Evolutionary conservation across 2,329 filamentous ascomycete species (phyloP).

Genomic region (Neopestalotiopsis sp.): DNA sequence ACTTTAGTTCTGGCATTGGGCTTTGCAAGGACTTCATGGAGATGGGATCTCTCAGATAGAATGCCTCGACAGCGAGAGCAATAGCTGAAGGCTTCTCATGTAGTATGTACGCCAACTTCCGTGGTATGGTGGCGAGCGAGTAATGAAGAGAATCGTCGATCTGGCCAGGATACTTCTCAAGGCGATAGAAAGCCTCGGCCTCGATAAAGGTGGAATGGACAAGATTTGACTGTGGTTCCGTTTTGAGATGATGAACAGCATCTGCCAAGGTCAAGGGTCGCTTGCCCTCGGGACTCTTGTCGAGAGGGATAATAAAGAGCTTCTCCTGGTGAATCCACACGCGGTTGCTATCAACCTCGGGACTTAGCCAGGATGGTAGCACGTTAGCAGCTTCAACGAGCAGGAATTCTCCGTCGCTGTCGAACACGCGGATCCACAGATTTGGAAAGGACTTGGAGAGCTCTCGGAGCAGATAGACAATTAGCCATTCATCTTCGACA

Average conservation of each 20-base stretch:
- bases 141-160: constrained; percentile 79
- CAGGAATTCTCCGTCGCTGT: constrained; percentile 94
- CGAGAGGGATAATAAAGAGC: constrained; percentile 73
- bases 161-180: constrained; percentile 81
- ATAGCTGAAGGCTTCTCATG: constrained; percentile 77
- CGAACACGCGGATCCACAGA: constrained; percentile 82
- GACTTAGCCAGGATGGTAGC: constrained; percentile 88
- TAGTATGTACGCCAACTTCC: constrained; percentile 80
- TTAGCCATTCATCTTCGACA: constrained; percentile 95
- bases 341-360: constrained; percentile 85
- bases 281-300: constrained; percentile 39
- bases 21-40: constrained; percentile 71
- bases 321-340: constrained; percentile 86
- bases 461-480: constrained; percentile 87
- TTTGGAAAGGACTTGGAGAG: constrained; percentile 74
- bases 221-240: constrained; percentile 57
- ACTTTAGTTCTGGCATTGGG: constrained; percentile 58
- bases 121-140: constrained; percentile 74
- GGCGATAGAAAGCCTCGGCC: constrained; percentile 86
- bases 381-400: constrained; percentile 91
- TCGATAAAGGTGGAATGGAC: constrained; percentile 78
- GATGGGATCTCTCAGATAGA: constrained; percentile 87
- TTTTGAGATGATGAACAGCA: constrained; percentile 65
- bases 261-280: constrained; percentile 64
- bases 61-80: constrained; percentile 84